These are phyloP conservation scores for Ascocoryne sarcoides DNA, from an alignment of 2,329 filamentous ascomycete genomes.

Conservation along the genomic window DNA sequence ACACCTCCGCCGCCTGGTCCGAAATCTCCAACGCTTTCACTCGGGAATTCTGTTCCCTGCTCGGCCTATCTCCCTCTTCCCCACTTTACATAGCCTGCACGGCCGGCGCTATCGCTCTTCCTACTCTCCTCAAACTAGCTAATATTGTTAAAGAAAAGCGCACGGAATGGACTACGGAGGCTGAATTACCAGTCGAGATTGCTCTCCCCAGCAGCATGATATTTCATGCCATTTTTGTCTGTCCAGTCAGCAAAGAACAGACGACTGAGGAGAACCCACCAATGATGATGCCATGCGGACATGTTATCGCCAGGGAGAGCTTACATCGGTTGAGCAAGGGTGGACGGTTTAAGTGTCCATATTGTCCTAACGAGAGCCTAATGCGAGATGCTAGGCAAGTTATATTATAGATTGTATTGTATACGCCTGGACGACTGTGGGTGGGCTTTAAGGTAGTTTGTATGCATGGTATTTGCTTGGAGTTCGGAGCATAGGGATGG, in stretches of 20 bases:
- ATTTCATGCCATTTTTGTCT: constrained; percentile 97
- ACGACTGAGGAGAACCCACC: constrained; percentile 87
- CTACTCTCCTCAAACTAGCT: constrained; percentile 80
- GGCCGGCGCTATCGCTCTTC: constrained; percentile 84
- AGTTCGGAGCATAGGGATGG: background rate
- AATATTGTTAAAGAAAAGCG: constrained; percentile 80
- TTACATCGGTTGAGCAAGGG: constrained; percentile 73
- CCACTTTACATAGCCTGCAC: constrained; percentile 90
- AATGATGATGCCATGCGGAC: constrained; percentile 94
- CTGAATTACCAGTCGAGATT: constrained; percentile 77
- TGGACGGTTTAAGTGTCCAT: constrained; percentile 84
- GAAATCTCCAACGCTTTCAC: constrained; percentile 84
- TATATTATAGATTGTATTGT: constrained; percentile 17
- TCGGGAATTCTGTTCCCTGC: constrained; percentile 84
- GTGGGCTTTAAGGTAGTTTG: background rate
- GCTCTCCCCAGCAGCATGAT: constrained; percentile 51
- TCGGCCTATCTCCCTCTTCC: constrained; percentile 83
- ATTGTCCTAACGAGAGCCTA: constrained; percentile 80
- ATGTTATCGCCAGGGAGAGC: constrained; percentile 83
- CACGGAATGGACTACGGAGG: constrained; percentile 88
- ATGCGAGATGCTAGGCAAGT: constrained; percentile 55
- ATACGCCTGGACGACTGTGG: background rate
- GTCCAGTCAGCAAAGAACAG: constrained; percentile 93
- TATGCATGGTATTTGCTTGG: background rate
- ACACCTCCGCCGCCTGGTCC: constrained; percentile 66